phyloP scores from a whole-genome alignment of 176 grass and related monocot genomes.

The Triticum urartu region DNA sequence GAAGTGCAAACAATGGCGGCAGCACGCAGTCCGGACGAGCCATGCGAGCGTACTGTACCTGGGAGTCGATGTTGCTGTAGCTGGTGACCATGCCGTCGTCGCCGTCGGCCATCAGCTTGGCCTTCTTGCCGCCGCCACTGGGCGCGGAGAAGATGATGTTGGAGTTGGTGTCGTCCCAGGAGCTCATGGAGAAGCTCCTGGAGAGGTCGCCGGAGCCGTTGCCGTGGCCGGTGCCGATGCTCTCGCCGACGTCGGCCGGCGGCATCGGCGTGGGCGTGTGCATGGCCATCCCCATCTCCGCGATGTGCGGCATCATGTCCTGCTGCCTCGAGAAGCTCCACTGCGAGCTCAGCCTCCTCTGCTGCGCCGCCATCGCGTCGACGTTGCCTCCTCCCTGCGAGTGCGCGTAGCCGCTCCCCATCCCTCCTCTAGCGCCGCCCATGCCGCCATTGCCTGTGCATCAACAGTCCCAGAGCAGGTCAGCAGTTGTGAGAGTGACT shows the following conservation, averaged over 20 bases:
- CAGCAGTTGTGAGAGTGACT: too few species aligned
- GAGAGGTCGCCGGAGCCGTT: constrained; percentile 55
- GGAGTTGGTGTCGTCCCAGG: constrained; percentile 94
- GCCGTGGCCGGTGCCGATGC: constrained; percentile 31
- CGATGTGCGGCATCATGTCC: constrained; percentile 70
- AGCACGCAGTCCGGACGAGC: not conserved
- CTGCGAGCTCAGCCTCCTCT: constrained; percentile 50
- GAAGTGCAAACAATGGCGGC: not conserved
- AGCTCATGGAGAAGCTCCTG: constrained; percentile 66
- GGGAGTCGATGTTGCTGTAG: constrained; percentile 72
- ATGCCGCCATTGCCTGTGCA: constrained; percentile 24
- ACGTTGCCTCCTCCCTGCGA: constrained; percentile 26
- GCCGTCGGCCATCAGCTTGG: constrained; percentile 38
- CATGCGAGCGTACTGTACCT: constrained; percentile 24
- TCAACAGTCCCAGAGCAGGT: not conserved
- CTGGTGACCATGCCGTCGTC: constrained; percentile 53
- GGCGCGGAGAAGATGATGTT: constrained; percentile 76
- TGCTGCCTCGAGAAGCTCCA: constrained; percentile 71
- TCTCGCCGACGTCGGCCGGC: constrained; percentile 45
- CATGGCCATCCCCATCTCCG: constrained; percentile 58
- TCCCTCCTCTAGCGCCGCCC: constrained; percentile 29
- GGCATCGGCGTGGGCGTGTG: constrained; percentile 22
- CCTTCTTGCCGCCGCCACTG: constrained; percentile 33
- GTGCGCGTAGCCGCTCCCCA: constrained; percentile 2
- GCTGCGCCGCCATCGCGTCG: constrained; percentile 15